phyloP scores from a whole-genome alignment of 2,329 filamentous ascomycete genomes.

The Fusarium virguliforme region DNA sequence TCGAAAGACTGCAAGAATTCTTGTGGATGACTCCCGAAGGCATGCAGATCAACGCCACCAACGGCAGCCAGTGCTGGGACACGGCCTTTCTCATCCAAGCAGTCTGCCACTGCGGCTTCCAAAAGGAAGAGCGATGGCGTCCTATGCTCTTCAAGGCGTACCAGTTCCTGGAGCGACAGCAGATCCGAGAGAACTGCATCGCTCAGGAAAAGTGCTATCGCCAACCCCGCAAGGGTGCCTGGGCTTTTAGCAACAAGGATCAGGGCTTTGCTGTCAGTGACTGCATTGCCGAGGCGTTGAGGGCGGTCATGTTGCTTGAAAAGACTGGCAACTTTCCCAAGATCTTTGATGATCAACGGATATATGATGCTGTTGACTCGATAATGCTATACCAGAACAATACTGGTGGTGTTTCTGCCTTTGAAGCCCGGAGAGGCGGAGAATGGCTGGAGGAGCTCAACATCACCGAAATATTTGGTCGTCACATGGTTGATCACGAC shows the following conservation, averaged over 20 bases:
- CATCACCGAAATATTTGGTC: constrained; percentile 93
- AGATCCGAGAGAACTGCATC: constrained; percentile 86
- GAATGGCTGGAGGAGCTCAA: constrained; percentile 87
- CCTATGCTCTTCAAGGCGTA: constrained; percentile 87
- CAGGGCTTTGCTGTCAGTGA: constrained; percentile 97
- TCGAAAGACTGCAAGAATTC: constrained; percentile 86
- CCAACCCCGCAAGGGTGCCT: constrained; percentile 90
- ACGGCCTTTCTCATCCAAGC: constrained; percentile 90
- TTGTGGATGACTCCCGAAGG: constrained; percentile 93
- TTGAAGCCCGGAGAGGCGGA: constrained; percentile 86
- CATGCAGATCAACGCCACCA: constrained; percentile 95
- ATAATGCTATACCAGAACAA: constrained; percentile 92
- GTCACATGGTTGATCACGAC: constrained; percentile 92
- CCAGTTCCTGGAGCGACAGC: constrained; percentile 88
- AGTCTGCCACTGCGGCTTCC: constrained; percentile 82
- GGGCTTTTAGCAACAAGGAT: constrained; percentile 92
- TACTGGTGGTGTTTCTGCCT: constrained; percentile 92
- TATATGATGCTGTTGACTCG: constrained; percentile 91
- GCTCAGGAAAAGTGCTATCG: constrained; percentile 87
- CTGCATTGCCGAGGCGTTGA: constrained; percentile 91
- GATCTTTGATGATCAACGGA: constrained; percentile 80
- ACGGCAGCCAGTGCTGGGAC: constrained; percentile 97
- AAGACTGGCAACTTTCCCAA: constrained; percentile 81
- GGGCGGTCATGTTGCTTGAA: constrained; percentile 87
- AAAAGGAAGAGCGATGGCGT: constrained; percentile 80